A percentile compares a stretch with the other conserved stretches of the same genome.
These are phyloP conservation scores for Moesziomyces globuligerus DNA, from an alignment of 1,284 basidiomycete genomes.

Conservation along the genomic window DNA sequence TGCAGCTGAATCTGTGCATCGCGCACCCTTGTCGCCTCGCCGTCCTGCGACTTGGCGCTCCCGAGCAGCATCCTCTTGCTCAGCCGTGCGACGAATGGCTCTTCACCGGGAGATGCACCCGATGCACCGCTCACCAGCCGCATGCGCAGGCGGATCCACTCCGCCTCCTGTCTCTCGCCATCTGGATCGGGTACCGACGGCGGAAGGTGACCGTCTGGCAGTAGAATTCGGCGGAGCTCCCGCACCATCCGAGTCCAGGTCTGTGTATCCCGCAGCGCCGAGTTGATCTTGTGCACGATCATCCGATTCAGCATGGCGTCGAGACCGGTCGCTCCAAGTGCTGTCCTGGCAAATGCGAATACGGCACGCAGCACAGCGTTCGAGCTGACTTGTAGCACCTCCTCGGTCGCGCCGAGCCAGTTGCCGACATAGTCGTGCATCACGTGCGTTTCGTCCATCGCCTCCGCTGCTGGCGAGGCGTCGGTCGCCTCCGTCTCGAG, in stretches of 20 bases:
- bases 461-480: background rate
- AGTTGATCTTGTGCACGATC: constrained; percentile 12
- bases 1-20: constrained; percentile 26
- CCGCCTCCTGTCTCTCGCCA: constrained; percentile 25
- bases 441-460: constrained; percentile 2
- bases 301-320: constrained; percentile 22
- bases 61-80: constrained; percentile 28
- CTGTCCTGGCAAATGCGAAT: constrained; percentile 19
- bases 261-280: constrained; percentile 21
- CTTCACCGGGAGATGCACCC: background rate
- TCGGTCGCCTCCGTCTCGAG: background rate
- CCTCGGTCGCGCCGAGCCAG: constrained; percentile 33
- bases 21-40: constrained; percentile 1
- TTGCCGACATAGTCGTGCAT: constrained; percentile 26
- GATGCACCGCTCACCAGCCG: constrained; percentile 11
- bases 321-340: constrained; percentile 15
- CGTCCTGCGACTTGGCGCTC: constrained; percentile 11
- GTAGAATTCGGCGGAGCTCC: constrained; percentile 22
- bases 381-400: constrained; percentile 14
- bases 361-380: constrained; percentile 13
- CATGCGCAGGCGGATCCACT: constrained; percentile 36
- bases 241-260: constrained; percentile 15
- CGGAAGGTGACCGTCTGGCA: constrained; percentile 40
- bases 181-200: constrained; percentile 38
- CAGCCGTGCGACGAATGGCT: constrained; percentile 4